phyloP scores from a whole-genome alignment of 495 filamentous ascomycete species.

The Neurospora sp. region DNA sequence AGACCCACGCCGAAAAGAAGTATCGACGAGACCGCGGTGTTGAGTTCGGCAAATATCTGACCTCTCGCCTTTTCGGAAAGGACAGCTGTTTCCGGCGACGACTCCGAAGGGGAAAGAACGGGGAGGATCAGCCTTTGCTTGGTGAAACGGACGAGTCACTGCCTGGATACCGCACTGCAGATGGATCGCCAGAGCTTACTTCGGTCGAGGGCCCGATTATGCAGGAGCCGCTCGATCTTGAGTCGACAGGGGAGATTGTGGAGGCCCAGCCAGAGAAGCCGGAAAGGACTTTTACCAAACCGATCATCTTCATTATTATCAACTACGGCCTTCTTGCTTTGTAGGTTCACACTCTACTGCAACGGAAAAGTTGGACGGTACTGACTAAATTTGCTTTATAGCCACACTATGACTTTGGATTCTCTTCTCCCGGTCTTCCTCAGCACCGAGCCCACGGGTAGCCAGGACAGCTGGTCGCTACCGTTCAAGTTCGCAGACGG shows the following conservation, averaged over 20 bases:
- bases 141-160: constrained; percentile 44
- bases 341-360: constrained; percentile 44
- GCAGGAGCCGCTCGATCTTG: constrained; percentile 5
- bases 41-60: constrained; percentile 65
- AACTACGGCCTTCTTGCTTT: constrained; percentile 91
- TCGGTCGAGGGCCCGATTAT: constrained; percentile 3
- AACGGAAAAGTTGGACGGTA: neutral
- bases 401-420: constrained; percentile 84
- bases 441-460: constrained; percentile 53
- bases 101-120: constrained; percentile 18
- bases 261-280: constrained; percentile 10
- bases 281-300: constrained; percentile 54
- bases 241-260: constrained; percentile 2
- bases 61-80: constrained; percentile 34
- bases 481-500: constrained; percentile 87
- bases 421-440: constrained; percentile 87
- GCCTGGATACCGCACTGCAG: constrained; percentile 55
- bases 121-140: constrained; percentile 43
- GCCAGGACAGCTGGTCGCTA: constrained; percentile 32
- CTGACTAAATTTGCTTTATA: constrained; percentile 13
- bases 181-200: constrained; percentile 27
- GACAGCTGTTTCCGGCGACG: constrained; percentile 3
- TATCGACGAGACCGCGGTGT: constrained; percentile 62
- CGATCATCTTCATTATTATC: constrained; percentile 73
- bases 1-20: constrained; percentile 84